Base-by-base conservation (phyloP, 2,329 filamentous ascomycete genomes). In the Aspergillus persii region DNA sequence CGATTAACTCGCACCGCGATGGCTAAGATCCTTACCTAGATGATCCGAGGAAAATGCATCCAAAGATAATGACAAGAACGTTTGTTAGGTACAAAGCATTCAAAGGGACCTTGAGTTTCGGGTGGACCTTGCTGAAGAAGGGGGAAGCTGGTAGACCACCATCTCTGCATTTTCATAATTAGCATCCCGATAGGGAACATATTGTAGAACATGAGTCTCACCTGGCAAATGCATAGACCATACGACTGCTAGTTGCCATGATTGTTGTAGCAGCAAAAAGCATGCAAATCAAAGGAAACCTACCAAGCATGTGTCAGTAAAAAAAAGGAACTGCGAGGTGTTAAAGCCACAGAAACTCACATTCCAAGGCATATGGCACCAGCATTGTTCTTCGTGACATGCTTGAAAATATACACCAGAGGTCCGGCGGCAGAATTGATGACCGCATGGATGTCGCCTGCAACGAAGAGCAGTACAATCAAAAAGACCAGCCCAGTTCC, bases 41-140 rank as follows among this genome's bases (percentile, higher is more conserved):
- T 2, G 86, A 89, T 0, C 87, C 89, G 2, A 92, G 80, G 71
- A 90, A 89, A 61, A 91, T 87, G 59, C 84, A 81, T 0, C 89
- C 89, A 58, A 91, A 89, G 11, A 90, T 78, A 57, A 90, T 80
- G 1, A 90, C 85, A 50, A 88, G 80, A 3, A 74, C 75, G 0
- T 84, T 80, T 2, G 85, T 87, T 53, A 90, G 79, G 11, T 85
- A 77, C 1, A 91, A 76, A 0, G 88, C 83, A 66, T 91, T 89
- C 12, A 92, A 74, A 0, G 89, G 89, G 1, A 90, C 82, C 0
- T 83, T 83, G 0, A 90, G 80, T 12, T 71, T 79, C 0, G 81
- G 78, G 67, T 91, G 86, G 1, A 91, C 83, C 49, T 78, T 81
- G 54, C 86, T 82, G 62, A 90, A 88, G 64, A 86, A 73, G 1